These are phyloP conservation scores for Terana coerulea DNA, from an alignment of 768 basidiomycete species.

Conservation along the genomic window DNA sequence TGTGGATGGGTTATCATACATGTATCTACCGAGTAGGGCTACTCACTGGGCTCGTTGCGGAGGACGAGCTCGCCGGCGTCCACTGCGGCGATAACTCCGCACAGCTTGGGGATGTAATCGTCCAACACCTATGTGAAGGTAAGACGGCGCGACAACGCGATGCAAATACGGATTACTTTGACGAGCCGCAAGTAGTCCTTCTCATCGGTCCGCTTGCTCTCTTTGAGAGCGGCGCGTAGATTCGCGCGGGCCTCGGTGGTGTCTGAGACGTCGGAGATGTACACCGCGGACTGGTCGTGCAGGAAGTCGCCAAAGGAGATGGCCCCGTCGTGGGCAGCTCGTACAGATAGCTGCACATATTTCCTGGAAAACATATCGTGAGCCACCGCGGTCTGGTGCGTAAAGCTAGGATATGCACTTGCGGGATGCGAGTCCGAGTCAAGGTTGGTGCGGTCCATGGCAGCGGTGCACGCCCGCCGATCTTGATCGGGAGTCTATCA, in stretches of 20 bases:
- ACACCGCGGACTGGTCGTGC: constrained; percentile 50
- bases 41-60: constrained; percentile 70
- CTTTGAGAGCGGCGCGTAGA: constrained; percentile 75
- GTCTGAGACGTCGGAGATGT: constrained; percentile 60
- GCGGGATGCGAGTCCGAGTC: neutral
- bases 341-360: constrained; percentile 57
- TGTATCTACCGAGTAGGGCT: neutral
- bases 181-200: constrained; percentile 81
- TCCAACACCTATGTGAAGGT: constrained; percentile 59
- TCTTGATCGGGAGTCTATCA: neutral
- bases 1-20: constrained; percentile 26
- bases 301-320: constrained; percentile 76
- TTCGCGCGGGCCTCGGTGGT: constrained; percentile 80
- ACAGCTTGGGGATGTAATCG: constrained; percentile 83
- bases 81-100: constrained; percentile 67
- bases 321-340: constrained; percentile 84
- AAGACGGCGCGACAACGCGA: neutral
- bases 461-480: neutral
- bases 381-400: neutral
- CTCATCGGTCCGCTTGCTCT: constrained; percentile 66
- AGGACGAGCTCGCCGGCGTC: constrained; percentile 68
- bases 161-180: constrained; percentile 64
- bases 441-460: neutral
- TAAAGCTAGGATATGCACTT: neutral
- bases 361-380: neutral